Conservation (phyloP, 192 early-diverging fungal species). For the Rhizoclosmatium globosum region DNA sequence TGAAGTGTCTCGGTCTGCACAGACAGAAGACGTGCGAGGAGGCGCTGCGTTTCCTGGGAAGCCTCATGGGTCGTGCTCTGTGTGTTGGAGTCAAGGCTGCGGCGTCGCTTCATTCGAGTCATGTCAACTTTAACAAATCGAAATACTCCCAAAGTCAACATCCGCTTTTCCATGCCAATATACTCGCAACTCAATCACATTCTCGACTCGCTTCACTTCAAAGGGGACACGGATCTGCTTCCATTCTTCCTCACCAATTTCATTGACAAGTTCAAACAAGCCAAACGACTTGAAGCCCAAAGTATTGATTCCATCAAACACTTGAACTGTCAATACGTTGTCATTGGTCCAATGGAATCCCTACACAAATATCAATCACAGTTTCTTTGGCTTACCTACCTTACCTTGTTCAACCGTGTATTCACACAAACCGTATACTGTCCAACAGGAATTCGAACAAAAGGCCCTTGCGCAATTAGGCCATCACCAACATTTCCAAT, state of each 20-base stretch:
- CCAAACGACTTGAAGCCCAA: background rate
- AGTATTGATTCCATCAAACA: background rate
- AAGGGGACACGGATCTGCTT: background rate
- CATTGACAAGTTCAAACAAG: background rate
- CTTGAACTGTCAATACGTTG: background rate
- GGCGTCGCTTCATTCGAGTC: too few species aligned
- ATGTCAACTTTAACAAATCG: background rate
- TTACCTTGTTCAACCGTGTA: background rate
- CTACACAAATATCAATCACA: too few species aligned
- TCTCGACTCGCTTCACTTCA: background rate
- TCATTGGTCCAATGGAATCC: background rate
- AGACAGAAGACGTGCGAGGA: too few species aligned
- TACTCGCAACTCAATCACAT: slow-evolving; percentile 7
- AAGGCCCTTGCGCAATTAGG: background rate
- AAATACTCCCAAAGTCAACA: slow-evolving; percentile 7
- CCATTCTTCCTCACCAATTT: background rate
- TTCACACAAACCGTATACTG: background rate
- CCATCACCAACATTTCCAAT: background rate
- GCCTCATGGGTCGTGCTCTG: too few species aligned
- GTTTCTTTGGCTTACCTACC: too few species aligned
- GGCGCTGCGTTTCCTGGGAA: too few species aligned
- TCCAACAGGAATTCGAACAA: slow-evolving; percentile 5
- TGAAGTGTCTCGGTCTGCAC: too few species aligned
- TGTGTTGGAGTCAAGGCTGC: too few species aligned
- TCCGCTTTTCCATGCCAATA: background rate